Evolutionary conservation across 768 basidiomycete genomes (phyloP).

Genomic region (Dendrothele bispora): DNA sequence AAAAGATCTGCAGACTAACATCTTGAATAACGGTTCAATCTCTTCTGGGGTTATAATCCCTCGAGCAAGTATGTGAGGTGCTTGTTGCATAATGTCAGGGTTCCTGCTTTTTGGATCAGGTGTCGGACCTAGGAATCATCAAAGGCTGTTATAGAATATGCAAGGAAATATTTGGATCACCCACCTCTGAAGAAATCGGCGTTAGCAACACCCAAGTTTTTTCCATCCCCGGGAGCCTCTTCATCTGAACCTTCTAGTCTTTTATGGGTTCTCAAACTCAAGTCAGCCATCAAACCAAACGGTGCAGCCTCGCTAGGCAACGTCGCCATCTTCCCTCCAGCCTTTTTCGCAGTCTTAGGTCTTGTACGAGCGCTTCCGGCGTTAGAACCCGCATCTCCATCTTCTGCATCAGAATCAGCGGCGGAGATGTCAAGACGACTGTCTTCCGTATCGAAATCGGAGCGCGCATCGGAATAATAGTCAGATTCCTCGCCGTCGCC

Average conservation of each 20-base stretch:
- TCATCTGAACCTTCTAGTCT: conserved; percentile 34
- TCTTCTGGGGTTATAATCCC: conserved; percentile 64
- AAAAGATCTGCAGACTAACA: conserved; percentile 43
- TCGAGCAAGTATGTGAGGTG: conserved; percentile 66
- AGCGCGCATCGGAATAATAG: conserved; percentile 33
- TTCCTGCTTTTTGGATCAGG: conserved; percentile 39
- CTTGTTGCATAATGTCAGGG: conserved; percentile 37
- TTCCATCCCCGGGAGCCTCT: conserved; percentile 44
- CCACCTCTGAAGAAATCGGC: conserved; percentile 68
- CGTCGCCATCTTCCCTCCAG: conserved; percentile 46
- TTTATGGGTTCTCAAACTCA: conserved; percentile 49
- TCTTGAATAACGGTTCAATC: conserved; percentile 71
- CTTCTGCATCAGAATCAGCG: conserved; percentile 41
- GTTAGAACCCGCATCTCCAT: conserved; percentile 37
- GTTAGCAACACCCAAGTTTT: conserved; percentile 64
- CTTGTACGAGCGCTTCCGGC: conserved; percentile 31
- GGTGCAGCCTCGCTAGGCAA: conserved; percentile 65
- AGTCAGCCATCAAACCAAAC: conserved; percentile 73
- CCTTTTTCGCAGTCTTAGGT: conserved; percentile 26
- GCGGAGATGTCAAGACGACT: conserved; percentile 36
- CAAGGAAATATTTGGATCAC: conserved; percentile 17
- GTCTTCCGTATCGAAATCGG: conserved; percentile 27
- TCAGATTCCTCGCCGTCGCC: conserved; percentile 41
- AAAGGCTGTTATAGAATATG: background rate
- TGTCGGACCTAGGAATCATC: conserved; percentile 34